These are phyloP conservation scores for Entomortierella parvispora DNA, from an alignment of 192 early-diverging fungal species.

Conservation along the genomic window DNA sequence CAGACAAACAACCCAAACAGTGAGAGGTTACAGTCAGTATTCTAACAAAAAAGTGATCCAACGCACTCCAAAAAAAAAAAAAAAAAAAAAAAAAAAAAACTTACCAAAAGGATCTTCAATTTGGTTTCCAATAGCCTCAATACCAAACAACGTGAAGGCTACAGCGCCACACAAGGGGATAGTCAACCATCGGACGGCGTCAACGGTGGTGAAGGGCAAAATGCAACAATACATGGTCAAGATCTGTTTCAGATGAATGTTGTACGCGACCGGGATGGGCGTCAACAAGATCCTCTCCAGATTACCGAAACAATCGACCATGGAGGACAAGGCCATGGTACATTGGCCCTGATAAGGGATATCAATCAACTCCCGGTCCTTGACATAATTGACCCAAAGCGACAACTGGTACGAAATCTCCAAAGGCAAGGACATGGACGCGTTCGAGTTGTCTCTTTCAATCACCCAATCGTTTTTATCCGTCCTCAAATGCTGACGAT, in stretches of 20 bases:
- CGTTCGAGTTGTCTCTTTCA: conserved; percentile 28
- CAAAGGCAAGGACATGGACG: conserved; percentile 61
- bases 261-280: conserved; percentile 82
- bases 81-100: not conserved
- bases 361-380: conserved; percentile 60
- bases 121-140: conserved; percentile 79
- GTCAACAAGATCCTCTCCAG: conserved; percentile 79
- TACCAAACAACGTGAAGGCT: conserved; percentile 77
- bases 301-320: conserved; percentile 67
- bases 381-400: conserved; percentile 62
- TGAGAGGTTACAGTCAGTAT: too few relatives aligned
- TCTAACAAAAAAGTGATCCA: conserved; percentile 3
- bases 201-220: conserved; percentile 80
- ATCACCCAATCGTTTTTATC: conserved; percentile 43
- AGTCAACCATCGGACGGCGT: conserved; percentile 67
- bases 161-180: conserved; percentile 71
- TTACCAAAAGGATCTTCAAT: conserved; percentile 86
- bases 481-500: conserved; percentile 29
- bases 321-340: conserved; percentile 60
- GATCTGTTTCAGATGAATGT: conserved; percentile 82
- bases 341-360: conserved; percentile 58
- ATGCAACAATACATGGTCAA: conserved; percentile 71
- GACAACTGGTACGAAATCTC: conserved; percentile 59
- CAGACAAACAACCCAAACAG: too few relatives aligned
- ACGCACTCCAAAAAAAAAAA: conserved; percentile 13